Evolutionary conservation across 169 alveolate species (phyloP).

Genomic region (Plasmodium berghei): DNA sequence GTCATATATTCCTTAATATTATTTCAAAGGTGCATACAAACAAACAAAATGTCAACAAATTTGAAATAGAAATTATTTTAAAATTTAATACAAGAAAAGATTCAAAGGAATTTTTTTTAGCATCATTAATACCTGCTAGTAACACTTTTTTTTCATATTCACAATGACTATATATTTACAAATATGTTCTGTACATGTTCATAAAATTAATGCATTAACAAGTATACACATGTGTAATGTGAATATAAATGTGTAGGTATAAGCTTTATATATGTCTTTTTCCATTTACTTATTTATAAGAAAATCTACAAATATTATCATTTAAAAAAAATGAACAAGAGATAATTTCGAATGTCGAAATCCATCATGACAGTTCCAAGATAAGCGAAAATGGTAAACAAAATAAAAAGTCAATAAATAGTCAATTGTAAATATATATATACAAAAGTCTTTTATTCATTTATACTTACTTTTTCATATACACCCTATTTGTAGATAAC

Average conservation of each 20-base stretch:
- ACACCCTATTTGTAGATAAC: background rate
- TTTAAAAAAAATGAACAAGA: constrained; percentile 33
- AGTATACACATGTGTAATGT: background rate
- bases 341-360: constrained; percentile 27
- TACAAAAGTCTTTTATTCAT: background rate
- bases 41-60: constrained; percentile 26
- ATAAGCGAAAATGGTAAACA: constrained; percentile 16
- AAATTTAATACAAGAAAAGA: constrained; percentile 12
- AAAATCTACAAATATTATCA: constrained; percentile 23
- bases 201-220: background rate
- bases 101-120: constrained; percentile 46
- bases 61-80: constrained; percentile 20
- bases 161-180: background rate
- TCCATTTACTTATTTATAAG: background rate
- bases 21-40: constrained; percentile 21
- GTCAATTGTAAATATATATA: background rate
- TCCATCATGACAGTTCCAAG: constrained; percentile 17
- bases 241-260: background rate
- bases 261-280: background rate
- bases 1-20: background rate
- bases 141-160: background rate
- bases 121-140: constrained; percentile 53
- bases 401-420: background rate
- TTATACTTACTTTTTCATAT: background rate
- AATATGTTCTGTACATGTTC: too few species aligned